Conservation (phyloP, 2,329 filamentous ascomycete species). For the Ceratocystis colombiana region DNA sequence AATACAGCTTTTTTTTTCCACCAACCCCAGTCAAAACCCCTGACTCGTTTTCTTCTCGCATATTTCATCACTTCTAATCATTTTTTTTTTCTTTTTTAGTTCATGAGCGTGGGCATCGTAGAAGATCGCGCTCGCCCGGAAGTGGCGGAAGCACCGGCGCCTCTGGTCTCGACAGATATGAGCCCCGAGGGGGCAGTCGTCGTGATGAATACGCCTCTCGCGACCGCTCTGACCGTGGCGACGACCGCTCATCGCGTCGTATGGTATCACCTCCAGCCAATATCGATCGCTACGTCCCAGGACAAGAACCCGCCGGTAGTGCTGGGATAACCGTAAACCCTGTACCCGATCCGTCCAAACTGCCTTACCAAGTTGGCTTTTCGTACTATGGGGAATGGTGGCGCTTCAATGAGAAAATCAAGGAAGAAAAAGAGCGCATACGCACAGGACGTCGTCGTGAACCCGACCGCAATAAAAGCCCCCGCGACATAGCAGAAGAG, state of each 20-base stretch:
- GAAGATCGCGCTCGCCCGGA: slow-evolving; percentile 59
- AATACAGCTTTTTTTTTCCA: not conserved
- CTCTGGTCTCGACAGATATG: slow-evolving; percentile 57
- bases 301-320: slow-evolving; percentile 46
- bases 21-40: not conserved
- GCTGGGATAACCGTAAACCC: slow-evolving; percentile 49
- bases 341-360: slow-evolving; percentile 58
- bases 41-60: too few species aligned
- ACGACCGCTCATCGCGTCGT: slow-evolving; percentile 47
- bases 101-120: slow-evolving; percentile 47
- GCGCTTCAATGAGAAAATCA: slow-evolving; percentile 70
- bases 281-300: slow-evolving; percentile 78
- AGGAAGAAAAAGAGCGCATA: slow-evolving; percentile 65
- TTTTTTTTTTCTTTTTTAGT: slow-evolving; percentile 34
- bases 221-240: slow-evolving; percentile 40
- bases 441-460: slow-evolving; percentile 60
- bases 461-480: slow-evolving; percentile 51
- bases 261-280: slow-evolving; percentile 55
- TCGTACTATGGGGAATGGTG: slow-evolving; percentile 83
- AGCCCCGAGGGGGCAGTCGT: slow-evolving; percentile 44
- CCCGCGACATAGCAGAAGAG: slow-evolving; percentile 60
- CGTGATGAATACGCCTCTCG: slow-evolving; percentile 56
- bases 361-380: slow-evolving; percentile 73
- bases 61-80: not conserved
- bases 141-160: slow-evolving; percentile 30